These are phyloP conservation scores for Fusarium subglutinans DNA, from an alignment of 2,329 filamentous ascomycete species.

Conservation along the genomic window DNA sequence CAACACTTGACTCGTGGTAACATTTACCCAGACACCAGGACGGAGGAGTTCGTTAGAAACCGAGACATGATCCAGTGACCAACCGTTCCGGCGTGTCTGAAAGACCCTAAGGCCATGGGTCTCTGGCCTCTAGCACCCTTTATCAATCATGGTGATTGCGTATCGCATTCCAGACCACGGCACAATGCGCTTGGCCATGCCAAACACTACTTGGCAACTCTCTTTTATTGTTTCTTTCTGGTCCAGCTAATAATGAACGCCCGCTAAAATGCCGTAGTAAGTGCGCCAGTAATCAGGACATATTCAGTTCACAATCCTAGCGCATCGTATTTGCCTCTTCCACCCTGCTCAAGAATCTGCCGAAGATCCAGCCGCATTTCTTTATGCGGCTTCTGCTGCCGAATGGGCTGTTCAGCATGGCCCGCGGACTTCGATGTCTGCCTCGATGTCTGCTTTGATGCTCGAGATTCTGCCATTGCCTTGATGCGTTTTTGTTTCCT, in stretches of 20 bases:
- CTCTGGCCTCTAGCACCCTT: slow-evolving; percentile 7
- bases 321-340: slow-evolving; percentile 47
- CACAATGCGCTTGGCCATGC: slow-evolving; percentile 16
- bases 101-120: slow-evolving; percentile 2
- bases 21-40: slow-evolving; percentile 7
- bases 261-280: slow-evolving; percentile 25
- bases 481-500: slow-evolving; percentile 41
- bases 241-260: slow-evolving; percentile 23
- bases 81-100: background rate
- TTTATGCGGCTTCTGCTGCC: slow-evolving; percentile 23
- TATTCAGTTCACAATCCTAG: slow-evolving; percentile 45
- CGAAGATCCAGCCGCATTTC: slow-evolving; percentile 35
- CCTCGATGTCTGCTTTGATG: background rate
- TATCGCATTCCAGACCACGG: slow-evolving; percentile 39
- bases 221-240: slow-evolving; percentile 15
- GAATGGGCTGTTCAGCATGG: slow-evolving; percentile 7
- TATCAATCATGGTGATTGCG: slow-evolving; percentile 7
- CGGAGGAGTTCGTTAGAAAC: slow-evolving; percentile 3
- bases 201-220: slow-evolving; percentile 15
- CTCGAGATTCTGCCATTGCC: slow-evolving; percentile 19
- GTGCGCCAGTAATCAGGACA: background rate
- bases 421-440: background rate
- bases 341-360: slow-evolving; percentile 43
- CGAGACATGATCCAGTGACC: slow-evolving; percentile 27
- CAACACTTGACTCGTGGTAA: slow-evolving; percentile 23